Conservation (phyloP, 805 yeast species). For the Cyberlindnera meyerae region DNA sequence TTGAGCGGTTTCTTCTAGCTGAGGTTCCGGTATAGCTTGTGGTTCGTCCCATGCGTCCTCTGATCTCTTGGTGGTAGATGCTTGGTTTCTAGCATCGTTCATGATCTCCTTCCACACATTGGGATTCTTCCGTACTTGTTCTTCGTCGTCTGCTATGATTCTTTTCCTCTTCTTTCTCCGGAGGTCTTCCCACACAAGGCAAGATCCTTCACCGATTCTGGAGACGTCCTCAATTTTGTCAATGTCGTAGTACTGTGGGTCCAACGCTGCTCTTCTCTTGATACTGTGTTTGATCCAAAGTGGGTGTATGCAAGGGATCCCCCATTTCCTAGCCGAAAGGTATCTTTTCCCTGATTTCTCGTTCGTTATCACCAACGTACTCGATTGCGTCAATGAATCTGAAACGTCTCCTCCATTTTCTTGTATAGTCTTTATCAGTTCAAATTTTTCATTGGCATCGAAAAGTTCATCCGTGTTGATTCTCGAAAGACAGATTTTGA, state of each 20-base stretch:
- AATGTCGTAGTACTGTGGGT: constrained; percentile 28
- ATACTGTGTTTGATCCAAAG: constrained; percentile 38
- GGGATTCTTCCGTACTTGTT: constrained; percentile 22
- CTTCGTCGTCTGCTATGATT: constrained; percentile 12
- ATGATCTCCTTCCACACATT: constrained; percentile 40
- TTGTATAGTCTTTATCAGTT: constrained; percentile 32
- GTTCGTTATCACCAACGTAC: constrained; percentile 44
- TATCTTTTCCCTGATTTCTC: constrained; percentile 48
- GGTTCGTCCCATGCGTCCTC: constrained; percentile 23
- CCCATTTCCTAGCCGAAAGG: constrained; percentile 40
- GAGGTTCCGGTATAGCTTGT: too few relatives aligned
- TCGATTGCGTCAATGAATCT: constrained; percentile 43
- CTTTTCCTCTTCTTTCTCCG: constrained; percentile 16
- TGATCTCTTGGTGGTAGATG: constrained; percentile 1
- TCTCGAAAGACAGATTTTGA: constrained; percentile 35
- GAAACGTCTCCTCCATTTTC: constrained; percentile 47
- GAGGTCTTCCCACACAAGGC: constrained; percentile 25
- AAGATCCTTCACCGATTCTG: constrained; percentile 29
- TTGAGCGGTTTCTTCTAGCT: not conserved
- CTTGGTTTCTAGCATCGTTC: constrained; percentile 13
- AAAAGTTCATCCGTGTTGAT: constrained; percentile 21
- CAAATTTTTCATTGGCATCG: constrained; percentile 26
- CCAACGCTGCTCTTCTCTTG: constrained; percentile 34
- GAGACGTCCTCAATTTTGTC: constrained; percentile 14
- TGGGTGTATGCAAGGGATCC: constrained; percentile 36